These are phyloP conservation scores for Clathrus columnatus DNA, from an alignment of 768 basidiomycete species.

Conservation along the genomic window DNA sequence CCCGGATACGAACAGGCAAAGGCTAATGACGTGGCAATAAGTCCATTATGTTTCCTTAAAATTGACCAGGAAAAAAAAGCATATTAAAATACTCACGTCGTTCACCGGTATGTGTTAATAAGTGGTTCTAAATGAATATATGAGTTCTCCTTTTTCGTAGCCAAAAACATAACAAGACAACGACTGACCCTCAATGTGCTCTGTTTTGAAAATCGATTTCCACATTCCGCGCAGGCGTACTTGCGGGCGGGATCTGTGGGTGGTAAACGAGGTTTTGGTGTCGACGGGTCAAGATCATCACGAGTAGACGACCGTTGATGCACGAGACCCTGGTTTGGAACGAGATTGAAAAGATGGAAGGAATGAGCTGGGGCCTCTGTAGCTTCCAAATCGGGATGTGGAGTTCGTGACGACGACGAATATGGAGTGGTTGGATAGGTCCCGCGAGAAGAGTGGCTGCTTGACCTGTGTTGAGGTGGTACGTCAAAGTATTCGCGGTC, in stretches of 20 bases:
- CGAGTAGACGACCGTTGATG: conserved; percentile 5
- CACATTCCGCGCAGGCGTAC: conserved; percentile 9
- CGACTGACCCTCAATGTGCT: conserved; percentile 5
- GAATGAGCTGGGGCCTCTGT: background rate
- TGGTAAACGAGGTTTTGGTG: conserved; percentile 5
- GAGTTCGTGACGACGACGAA: background rate
- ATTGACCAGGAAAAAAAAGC: background rate
- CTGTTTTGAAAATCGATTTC: conserved; percentile 11
- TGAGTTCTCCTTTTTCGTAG: background rate
- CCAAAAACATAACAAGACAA: too few species aligned
- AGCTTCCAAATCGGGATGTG: background rate
- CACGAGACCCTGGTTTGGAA: conserved; percentile 3
- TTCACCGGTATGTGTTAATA: conserved; percentile 9
- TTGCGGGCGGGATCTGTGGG: conserved; percentile 7
- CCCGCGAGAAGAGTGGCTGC: background rate
- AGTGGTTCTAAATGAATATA: background rate
- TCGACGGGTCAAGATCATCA: conserved; percentile 9
- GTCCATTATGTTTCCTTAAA: background rate
- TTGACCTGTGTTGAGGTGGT: background rate
- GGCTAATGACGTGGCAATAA: conserved; percentile 21
- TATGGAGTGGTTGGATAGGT: background rate
- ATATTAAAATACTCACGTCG: background rate
- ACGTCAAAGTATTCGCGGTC: background rate
- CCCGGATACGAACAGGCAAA: conserved; percentile 67
- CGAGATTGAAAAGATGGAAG: conserved; percentile 4